Evolutionary conservation across 2,329 filamentous ascomycete species (phyloP).

Genomic region (Chrysoporthe puriensis): DNA sequence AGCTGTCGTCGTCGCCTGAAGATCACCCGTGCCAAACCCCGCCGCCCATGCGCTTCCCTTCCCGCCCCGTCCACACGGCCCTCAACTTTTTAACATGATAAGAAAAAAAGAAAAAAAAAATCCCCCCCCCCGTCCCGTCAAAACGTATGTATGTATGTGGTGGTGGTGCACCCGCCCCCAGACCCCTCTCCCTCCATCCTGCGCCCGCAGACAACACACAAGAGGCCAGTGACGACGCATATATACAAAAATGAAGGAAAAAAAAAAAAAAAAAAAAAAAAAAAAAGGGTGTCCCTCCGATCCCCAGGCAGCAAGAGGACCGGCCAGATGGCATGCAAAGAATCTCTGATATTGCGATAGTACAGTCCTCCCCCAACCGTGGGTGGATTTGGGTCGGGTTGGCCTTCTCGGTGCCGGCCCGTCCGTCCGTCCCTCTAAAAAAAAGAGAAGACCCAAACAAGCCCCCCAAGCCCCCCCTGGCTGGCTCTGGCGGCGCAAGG

Average conservation of each 20-base stretch:
- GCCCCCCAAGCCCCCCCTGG: background rate
- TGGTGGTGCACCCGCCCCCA: too few relatives aligned
- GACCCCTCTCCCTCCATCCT: too few relatives aligned
- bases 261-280: background rate
- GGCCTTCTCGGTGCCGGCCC: background rate
- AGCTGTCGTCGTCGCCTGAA: too few relatives aligned
- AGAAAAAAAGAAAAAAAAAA: too few relatives aligned
- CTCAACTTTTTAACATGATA: too few relatives aligned
- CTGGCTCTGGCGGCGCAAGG: background rate
- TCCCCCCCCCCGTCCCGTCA: too few relatives aligned
- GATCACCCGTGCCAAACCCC: too few relatives aligned
- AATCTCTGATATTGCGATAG: slow-evolving; percentile 18
- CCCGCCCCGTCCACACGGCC: too few relatives aligned
- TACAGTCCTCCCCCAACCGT: slow-evolving; percentile 16
- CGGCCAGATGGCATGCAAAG: slow-evolving; percentile 4
- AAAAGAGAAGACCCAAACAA: background rate
- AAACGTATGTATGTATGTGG: too few relatives aligned
- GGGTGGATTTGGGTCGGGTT: too few relatives aligned
- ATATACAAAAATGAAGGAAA: background rate
- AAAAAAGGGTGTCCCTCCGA: background rate
- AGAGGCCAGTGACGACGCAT: background rate
- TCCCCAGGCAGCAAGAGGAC: too few relatives aligned
- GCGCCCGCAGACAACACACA: background rate
- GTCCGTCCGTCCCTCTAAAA: background rate
- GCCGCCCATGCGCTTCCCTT: too few relatives aligned